Base-by-base conservation (phyloP, 1,284 basidiomycete genomes). In the Marasmius fiardii region DNA sequence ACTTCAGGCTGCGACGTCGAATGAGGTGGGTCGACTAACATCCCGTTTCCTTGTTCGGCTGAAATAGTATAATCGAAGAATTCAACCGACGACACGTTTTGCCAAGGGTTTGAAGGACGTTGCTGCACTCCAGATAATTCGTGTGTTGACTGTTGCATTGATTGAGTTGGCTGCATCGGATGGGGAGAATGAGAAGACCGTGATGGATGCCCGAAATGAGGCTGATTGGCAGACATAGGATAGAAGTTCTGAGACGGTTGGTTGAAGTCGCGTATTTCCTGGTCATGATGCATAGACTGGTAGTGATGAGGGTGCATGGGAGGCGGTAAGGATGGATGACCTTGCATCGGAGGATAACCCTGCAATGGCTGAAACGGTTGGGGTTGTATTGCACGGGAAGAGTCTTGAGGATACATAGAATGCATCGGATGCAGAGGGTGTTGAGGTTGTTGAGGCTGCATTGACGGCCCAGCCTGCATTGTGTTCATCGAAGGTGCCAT, bases 401-500 rank as follows among this genome's bases (percentile, higher is more conserved):
- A 3, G 16, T 33, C 12, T 14, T 49, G 47, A 49, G 44, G 26
- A 23, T 49, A 41, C 39, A 24, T 23, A 8, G 44, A 28, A n/a
- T 45, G 23, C 23, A 24, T 21, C 10, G 23, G 47, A 31, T 49
- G 26, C 8, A 31, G 26, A 49, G 44, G 26, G 6, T 49, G 44
- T 3, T 16, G n/a, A 10, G 47, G 28, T 26, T 49, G 47, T 33
- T 49, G 47, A 1, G 47, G 28, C n/a, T 49, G 26, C 47, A 49
- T 33, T 7, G 23, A 31, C 18, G 24, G 47, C 12, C n/a, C 24
- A 6, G 47, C 23, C 33, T 49, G 24, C 24, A 26, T 20, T 18
- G 26, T 23, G 20, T 34, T 54, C 20, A 48, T 56, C 35, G 51
- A 49, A 51, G 21, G 53, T 26, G 57, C 48, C 52, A 60, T 49